These are phyloP conservation scores for Amanita jacksonii DNA, from an alignment of 768 basidiomycete genomes.

Conservation along the genomic window DNA sequence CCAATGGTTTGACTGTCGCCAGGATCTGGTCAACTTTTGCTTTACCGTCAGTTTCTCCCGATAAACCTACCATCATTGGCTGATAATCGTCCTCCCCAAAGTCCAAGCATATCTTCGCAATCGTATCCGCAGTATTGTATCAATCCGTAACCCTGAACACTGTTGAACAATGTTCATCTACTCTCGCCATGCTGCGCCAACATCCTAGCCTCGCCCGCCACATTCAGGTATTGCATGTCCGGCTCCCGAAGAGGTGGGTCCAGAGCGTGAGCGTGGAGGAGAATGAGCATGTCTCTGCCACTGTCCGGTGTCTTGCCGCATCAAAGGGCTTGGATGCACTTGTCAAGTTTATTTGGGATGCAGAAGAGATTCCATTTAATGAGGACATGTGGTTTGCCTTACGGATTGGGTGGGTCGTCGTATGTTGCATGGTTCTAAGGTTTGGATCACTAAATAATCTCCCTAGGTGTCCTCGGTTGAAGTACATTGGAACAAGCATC, in stretches of 20 bases:
- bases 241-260: constrained; percentile 24
- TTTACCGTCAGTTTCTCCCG: constrained; percentile 42
- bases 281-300: constrained; percentile 35
- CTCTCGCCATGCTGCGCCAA: constrained; percentile 52
- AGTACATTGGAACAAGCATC: constrained; percentile 51
- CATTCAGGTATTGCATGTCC: constrained; percentile 47
- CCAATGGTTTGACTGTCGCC: constrained; percentile 35
- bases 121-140: constrained; percentile 52
- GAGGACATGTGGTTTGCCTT: constrained; percentile 78
- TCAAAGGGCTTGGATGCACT: constrained; percentile 51
- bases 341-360: constrained; percentile 61
- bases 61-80: background rate
- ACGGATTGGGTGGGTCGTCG: constrained; percentile 43
- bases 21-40: constrained; percentile 50
- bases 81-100: constrained; percentile 15
- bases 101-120: constrained; percentile 45
- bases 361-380: constrained; percentile 51
- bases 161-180: constrained; percentile 48
- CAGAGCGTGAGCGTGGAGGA: constrained; percentile 18
- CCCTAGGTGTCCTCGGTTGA: constrained; percentile 55
- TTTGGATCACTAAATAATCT: constrained; percentile 4
- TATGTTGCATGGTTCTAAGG: background rate
- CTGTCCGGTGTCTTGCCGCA: constrained; percentile 40
- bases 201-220: constrained; percentile 56
- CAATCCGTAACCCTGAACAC: constrained; percentile 44